Base-by-base conservation (phyloP, 1,139 yeast species). In the Suhomyces anneliseae region DNA sequence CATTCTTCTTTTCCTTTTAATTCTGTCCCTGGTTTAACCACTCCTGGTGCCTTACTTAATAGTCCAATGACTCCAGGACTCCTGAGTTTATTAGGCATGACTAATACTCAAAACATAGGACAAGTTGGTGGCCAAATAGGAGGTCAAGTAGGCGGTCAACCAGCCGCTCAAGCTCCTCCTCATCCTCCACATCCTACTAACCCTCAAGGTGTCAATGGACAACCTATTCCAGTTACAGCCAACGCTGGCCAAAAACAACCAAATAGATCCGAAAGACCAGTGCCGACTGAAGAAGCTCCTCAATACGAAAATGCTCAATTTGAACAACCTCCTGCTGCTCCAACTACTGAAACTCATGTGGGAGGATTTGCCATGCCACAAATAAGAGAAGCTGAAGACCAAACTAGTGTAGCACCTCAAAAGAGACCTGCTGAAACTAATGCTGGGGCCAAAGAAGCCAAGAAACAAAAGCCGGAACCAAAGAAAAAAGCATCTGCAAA, bases 31-130 rank as follows among this genome's bases (percentile, higher is more conserved):
- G 79, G 79, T 1, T 54, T 74, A 27, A 66, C 70, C n/a, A 76
- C 80, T 2, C 81, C 82, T 0, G 70, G 73, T 8, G 72, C 69
- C 1, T 58, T 72, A 43, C 55, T 72, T 26, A 72, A 68, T 48
- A 69, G 74, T 43, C 78, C 78, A 10, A 74, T 75, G 66, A 75
- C 79, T 7, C 79, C 81, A 1, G 68, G 68, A 2, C 55, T 64
- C 29, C 61, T 56, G 53, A 56, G 60, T 34, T 54, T 64, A 11
- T 50, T 63, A n/a, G 66, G 64, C 2, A 54, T 61, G 15, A 49
- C 55, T 11, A 59, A 61, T 34, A 34, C 39, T 14, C 14, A 10
- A n/a, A n/a, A 11, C 12, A 14, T 29, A n/a, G 36, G 36, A 6
- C 40, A 8, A 27, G n/a, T 38, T 11, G 29, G 34, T 38, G 32